These are phyloP conservation scores for Samsoniella hepiali DNA, from an alignment of 2,329 filamentous ascomycete species.

Conservation along the genomic window DNA sequence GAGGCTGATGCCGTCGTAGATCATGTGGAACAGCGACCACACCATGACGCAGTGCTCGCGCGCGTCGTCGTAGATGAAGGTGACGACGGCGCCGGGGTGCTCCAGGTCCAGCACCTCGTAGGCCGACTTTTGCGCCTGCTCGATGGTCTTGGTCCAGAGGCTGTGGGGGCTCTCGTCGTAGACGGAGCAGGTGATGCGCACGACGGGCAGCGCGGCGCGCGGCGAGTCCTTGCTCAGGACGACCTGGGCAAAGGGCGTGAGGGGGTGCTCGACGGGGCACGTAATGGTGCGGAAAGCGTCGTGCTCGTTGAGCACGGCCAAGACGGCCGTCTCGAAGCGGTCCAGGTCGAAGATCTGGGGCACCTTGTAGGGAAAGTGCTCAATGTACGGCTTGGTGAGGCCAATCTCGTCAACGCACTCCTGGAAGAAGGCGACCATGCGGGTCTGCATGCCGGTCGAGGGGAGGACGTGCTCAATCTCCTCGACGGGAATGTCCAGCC, in stretches of 20 bases:
- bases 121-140: conserved; percentile 15
- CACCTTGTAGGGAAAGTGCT: conserved; percentile 21
- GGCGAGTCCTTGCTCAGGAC: conserved; percentile 10
- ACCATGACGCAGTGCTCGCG: conserved; percentile 26
- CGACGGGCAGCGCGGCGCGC: conserved; percentile 4
- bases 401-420: conserved; percentile 15
- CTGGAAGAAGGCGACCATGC: conserved; percentile 18
- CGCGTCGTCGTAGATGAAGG: conserved; percentile 15
- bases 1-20: conserved; percentile 22
- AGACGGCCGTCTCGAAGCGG: conserved; percentile 19
- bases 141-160: conserved; percentile 16
- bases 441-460: conserved; percentile 14
- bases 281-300: conserved; percentile 21
- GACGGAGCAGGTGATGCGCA: conserved; percentile 14
- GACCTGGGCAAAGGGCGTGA: conserved; percentile 20
- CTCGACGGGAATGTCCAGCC: conserved; percentile 11
- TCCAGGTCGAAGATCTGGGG: conserved; percentile 15
- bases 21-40: conserved; percentile 34
- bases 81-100: conserved; percentile 12
- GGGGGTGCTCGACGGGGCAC: conserved; percentile 17
- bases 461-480: conserved; percentile 18
- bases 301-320: conserved; percentile 16
- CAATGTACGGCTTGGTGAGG: conserved; percentile 15
- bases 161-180: conserved; percentile 15
- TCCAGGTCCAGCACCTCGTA: conserved; percentile 14